Conservation (phyloP, 371 early-diverging fungal species). For the Mucor plumbeus region DNA sequence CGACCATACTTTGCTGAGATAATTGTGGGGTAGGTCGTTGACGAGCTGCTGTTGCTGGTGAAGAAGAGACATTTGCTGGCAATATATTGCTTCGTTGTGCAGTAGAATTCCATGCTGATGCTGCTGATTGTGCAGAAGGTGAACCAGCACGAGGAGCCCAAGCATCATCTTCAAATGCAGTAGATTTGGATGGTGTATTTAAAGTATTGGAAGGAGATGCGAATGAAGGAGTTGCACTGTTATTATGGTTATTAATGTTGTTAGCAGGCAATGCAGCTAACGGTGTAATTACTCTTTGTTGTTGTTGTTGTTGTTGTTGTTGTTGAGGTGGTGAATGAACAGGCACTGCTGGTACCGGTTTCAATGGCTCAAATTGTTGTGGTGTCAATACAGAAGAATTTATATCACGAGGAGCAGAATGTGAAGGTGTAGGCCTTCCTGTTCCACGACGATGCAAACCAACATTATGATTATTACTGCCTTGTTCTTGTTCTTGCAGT, state of each 20-base stretch:
- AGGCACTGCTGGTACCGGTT: constrained; percentile 38
- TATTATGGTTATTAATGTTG: background rate
- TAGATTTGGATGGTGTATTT: constrained; percentile 17
- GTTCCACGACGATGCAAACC: constrained; percentile 49
- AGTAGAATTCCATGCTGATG: constrained; percentile 1
- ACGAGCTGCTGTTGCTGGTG: constrained; percentile 12
- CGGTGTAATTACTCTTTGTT: background rate
- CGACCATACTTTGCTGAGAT: constrained; percentile 45
- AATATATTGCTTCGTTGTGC: background rate
- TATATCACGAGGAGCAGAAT: constrained; percentile 45
- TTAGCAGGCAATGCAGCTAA: background rate
- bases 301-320: constrained; percentile 5
- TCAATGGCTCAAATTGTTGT: constrained; percentile 32
- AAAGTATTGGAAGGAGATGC: too few relatives aligned
- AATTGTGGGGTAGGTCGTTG: constrained; percentile 41
- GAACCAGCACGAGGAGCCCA: constrained; percentile 54
- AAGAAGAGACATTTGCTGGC: constrained; percentile 1
- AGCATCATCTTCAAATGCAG: constrained; percentile 64
- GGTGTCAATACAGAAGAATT: constrained; percentile 26
- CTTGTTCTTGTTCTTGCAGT: constrained; percentile 68
- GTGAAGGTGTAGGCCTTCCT: constrained; percentile 50
- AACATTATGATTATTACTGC: constrained; percentile 18
- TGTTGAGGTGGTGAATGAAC: constrained; percentile 17
- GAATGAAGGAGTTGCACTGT: too few relatives aligned
- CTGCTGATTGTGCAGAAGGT: constrained; percentile 18